A percentile compares a stretch with the other conserved stretches of the same genome.
phyloP scores from a whole-genome alignment of 495 filamentous ascomycete species.

The Podospora didyma region DNA sequence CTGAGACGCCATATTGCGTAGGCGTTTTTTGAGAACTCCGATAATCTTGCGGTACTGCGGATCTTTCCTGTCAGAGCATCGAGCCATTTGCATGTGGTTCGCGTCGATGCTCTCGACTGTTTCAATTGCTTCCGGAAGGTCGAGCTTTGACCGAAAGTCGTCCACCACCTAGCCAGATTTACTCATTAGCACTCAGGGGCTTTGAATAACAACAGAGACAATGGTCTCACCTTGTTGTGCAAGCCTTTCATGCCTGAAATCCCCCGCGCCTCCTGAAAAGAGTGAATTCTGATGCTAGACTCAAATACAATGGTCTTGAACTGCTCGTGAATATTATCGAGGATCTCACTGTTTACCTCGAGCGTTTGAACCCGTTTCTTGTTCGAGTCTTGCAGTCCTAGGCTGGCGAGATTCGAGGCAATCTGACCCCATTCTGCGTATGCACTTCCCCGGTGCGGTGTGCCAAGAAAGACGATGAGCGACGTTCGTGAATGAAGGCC shows the following conservation, averaged over 20 bases:
- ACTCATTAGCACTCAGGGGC: not conserved
- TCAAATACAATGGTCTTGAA: slow-evolving; percentile 25
- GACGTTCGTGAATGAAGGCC: slow-evolving; percentile 24
- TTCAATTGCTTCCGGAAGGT: slow-evolving; percentile 24
- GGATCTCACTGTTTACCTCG: slow-evolving; percentile 32
- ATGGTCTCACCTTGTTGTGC: slow-evolving; percentile 27
- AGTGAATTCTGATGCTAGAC: slow-evolving; percentile 33
- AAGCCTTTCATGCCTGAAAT: slow-evolving; percentile 37
- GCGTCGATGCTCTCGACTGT: slow-evolving; percentile 37
- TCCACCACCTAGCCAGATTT: slow-evolving; percentile 23
- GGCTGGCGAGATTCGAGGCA: slow-evolving; percentile 19
- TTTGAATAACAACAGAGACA: not conserved
- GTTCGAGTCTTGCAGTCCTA: slow-evolving; percentile 22
- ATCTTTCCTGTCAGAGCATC: slow-evolving; percentile 25
- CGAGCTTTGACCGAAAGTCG: slow-evolving; percentile 34
- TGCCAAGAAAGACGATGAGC: slow-evolving; percentile 39
- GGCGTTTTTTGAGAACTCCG: slow-evolving; percentile 25
- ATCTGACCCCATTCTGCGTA: slow-evolving; percentile 30
- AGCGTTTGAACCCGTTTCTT: slow-evolving; percentile 25
- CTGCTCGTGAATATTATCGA: slow-evolving; percentile 34
- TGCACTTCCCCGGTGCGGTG: slow-evolving; percentile 37
- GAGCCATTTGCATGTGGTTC: slow-evolving; percentile 35
- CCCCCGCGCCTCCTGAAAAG: slow-evolving; percentile 37
- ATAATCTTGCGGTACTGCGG: slow-evolving; percentile 27
- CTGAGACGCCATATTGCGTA: not conserved